A percentile compares a stretch with the other conserved stretches of the same genome.
Conservation (phyloP, 371 early-diverging fungal species). For the Mortierella sp. region DNA sequence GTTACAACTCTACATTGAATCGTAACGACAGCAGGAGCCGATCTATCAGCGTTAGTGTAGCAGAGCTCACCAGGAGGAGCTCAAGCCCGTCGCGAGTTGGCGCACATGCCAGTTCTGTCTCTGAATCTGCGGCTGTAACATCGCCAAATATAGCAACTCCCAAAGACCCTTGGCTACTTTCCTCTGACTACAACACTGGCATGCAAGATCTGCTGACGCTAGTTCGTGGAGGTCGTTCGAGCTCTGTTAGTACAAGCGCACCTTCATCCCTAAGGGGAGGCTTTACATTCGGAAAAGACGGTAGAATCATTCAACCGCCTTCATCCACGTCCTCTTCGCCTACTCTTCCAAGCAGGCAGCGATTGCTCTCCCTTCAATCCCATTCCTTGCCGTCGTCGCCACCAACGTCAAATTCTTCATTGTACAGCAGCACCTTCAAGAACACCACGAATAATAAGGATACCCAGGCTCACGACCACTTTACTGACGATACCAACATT, state of each 20-base stretch:
- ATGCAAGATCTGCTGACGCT: conserved; percentile 53
- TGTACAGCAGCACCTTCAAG: conserved; percentile 24
- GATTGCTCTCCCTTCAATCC: conserved; percentile 24
- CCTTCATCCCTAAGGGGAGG: conserved; percentile 40
- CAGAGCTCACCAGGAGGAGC: conserved; percentile 18
- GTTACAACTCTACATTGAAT: neutral
- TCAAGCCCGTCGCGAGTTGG: conserved; percentile 1
- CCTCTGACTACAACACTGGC: conserved; percentile 52
- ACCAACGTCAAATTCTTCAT: conserved; percentile 12
- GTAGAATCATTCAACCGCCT: conserved; percentile 29
- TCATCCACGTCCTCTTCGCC: conserved; percentile 16
- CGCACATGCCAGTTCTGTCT: conserved; percentile 3
- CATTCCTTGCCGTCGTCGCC: conserved; percentile 9
- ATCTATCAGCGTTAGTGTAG: conserved; percentile 42
- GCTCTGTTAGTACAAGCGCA: conserved; percentile 45
- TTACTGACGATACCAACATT: conserved; percentile 20
- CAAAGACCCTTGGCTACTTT: conserved; percentile 45
- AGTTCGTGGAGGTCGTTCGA: conserved; percentile 54
- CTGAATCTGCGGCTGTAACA: conserved; percentile 4
- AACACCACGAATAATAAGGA: conserved; percentile 24
- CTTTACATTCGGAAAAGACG: conserved; percentile 33
- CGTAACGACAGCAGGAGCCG: conserved; percentile 33
- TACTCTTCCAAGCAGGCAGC: conserved; percentile 2
- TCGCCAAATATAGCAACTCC: neutral
- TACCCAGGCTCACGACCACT: conserved; percentile 39